Percentiles rank a stretch among this genome's conserved stretches.
These are phyloP conservation scores for Endocalyx cinctus DNA, from an alignment of 2,329 filamentous ascomycete species.

Conservation along the genomic window DNA sequence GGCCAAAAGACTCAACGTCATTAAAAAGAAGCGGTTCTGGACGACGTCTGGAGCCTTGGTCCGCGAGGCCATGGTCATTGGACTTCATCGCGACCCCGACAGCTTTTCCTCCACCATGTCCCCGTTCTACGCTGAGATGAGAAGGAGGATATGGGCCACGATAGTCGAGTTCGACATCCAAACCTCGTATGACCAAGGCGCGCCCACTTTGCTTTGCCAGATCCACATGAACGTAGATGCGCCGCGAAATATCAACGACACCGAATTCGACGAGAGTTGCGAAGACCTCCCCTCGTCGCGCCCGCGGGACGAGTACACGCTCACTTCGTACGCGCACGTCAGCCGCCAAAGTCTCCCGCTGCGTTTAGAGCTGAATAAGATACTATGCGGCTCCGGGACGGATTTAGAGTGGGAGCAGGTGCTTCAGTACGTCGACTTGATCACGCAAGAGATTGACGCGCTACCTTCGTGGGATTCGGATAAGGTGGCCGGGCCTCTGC, in stretches of 20 bases:
- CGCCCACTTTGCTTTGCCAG: conserved; percentile 54
- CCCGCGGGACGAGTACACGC: conserved; percentile 50
- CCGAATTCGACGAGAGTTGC: conserved; percentile 51
- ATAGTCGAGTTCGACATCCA: conserved; percentile 60
- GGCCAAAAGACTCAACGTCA: conserved; percentile 56
- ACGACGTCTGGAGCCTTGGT: conserved; percentile 51
- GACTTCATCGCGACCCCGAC: conserved; percentile 55
- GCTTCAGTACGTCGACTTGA: conserved; percentile 56
- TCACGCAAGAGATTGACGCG: conserved; percentile 57
- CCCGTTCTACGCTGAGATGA: conserved; percentile 59
- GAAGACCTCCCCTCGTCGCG: conserved; percentile 47
- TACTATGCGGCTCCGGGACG: conserved; percentile 49
- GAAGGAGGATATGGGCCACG: conserved; percentile 56
- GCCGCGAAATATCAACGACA: conserved; percentile 54
- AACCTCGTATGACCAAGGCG: conserved; percentile 55
- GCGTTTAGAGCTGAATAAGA: conserved; percentile 52
- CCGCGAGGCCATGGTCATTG: conserved; percentile 54
- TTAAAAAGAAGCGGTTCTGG: conserved; percentile 64
- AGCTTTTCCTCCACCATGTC: conserved; percentile 51
- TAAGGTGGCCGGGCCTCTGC: conserved; percentile 35
- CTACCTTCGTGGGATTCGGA: conserved; percentile 51
- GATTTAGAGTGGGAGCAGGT: conserved; percentile 59
- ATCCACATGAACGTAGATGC: conserved; percentile 51
- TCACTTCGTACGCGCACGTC: conserved; percentile 54
- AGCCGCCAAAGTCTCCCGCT: conserved; percentile 52